Base-by-base conservation (phyloP, 345 rosid species). In the Populus euphratica region DNA sequence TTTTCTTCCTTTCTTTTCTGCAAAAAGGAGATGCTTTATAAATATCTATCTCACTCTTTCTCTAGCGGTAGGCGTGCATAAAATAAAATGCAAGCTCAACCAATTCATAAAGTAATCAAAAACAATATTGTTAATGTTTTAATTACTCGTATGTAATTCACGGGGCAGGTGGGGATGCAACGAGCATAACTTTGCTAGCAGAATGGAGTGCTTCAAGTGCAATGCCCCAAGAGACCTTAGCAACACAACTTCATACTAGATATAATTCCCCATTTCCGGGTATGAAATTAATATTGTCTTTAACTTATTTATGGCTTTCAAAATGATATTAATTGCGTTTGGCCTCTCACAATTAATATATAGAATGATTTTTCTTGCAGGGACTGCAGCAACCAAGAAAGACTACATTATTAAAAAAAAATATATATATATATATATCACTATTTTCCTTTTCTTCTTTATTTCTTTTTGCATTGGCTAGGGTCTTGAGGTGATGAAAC, bases 131-230 rank as follows among this genome's bases (percentile, higher is more conserved):
- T 8, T 54, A 54, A 21, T 21, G 63, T 59, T 56, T 56, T n/a
- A 56, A 11, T 43, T 56, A 56, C n/a, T 4, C 1, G 64, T 13
- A 59, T 59, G 6, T 9, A 66, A 29, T 64, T 70, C 12, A 70
- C 49, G 47, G 17, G 41, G 54, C 83, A 93, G 98, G 87, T 68
- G 87, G 82, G 98, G 94, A 14, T 95, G 98, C 86, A 92, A 93
- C 31, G 96, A 95, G 73, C 99, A 95, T 80, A 95, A 95, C 85
- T 95, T 95, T 68, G 99, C 99, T 13, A 95, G 93, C 85, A 86
- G 99, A 78, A 93, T 74, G 82, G 98, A 95, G 82, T 93, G 99
- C 72, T 95, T 90, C 87, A 88, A 91, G 80, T 95, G 99, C 93
- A 91, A 84, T 83, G 96, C 98, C 8, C 98, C 98, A 33, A 89